phyloP scores from a whole-genome alignment of 2,329 filamentous ascomycete species.

The Cercospora brassicicola region DNA sequence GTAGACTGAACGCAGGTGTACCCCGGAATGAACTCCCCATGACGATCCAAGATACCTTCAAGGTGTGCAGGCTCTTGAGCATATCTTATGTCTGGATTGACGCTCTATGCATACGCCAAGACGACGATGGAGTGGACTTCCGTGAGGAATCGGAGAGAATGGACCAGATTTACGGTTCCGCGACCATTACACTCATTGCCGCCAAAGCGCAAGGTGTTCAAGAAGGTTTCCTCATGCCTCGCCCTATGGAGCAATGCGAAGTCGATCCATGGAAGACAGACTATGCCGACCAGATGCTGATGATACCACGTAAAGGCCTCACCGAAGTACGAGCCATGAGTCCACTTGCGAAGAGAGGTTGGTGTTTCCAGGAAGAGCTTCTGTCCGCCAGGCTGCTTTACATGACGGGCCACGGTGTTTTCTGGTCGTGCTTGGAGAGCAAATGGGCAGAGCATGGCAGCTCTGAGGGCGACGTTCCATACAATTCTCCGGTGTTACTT shows the following conservation, averaged over 20 bases:
- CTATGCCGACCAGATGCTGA: not conserved
- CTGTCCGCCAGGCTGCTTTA: not conserved
- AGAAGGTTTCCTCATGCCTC: not conserved
- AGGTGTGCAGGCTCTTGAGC: not conserved
- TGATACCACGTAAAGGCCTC: not conserved
- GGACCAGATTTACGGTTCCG: not conserved
- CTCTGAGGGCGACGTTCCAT: not conserved
- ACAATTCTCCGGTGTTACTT: not conserved
- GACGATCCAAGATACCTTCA: not conserved
- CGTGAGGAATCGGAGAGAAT: not conserved
- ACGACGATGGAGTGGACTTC: not conserved
- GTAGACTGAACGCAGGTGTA: not conserved
- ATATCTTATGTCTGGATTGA: not conserved
- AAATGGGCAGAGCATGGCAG: not conserved
- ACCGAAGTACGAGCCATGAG: not conserved
- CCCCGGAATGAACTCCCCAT: not conserved
- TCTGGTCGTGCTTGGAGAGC: not conserved
- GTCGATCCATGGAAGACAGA: not conserved
- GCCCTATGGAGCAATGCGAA: not conserved
- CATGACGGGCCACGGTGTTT: not conserved
- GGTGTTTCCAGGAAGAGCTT: not conserved
- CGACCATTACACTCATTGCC: not conserved
- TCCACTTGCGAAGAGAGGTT: not conserved
- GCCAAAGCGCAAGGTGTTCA: not conserved
- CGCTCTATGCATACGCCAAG: not conserved